These are phyloP conservation scores for Chlamydomonas sphaeroides DNA, from an alignment of 139 green algal species.

Conservation along the genomic window DNA sequence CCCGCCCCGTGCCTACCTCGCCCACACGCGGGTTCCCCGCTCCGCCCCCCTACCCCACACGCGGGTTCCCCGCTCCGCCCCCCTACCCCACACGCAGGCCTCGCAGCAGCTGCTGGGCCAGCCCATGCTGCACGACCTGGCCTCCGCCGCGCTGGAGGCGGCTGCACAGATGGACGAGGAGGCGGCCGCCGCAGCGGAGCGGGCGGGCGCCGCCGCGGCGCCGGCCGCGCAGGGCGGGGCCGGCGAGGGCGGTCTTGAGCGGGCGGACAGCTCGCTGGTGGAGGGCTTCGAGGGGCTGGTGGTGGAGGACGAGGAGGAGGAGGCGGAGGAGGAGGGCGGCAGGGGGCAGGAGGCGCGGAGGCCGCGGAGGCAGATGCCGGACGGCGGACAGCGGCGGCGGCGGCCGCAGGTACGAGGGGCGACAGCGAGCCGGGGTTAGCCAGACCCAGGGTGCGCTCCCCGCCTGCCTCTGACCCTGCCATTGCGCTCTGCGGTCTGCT, in stretches of 20 bases:
- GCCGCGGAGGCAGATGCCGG: background rate
- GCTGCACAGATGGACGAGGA: constrained; percentile 10
- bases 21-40: no score
- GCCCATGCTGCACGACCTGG: constrained; percentile 75
- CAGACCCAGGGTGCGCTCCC: no score
- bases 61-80: no score
- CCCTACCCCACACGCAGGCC: no score
- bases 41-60: no score
- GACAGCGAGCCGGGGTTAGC: no score
- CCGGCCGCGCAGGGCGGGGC: background rate
- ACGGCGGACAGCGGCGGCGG: no score
- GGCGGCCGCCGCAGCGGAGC: background rate
- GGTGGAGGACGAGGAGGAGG: constrained; percentile 23
- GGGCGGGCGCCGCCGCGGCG: background rate
- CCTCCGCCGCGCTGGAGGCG: constrained; percentile 44
- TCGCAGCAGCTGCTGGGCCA: constrained; percentile 56
- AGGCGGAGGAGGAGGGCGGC: constrained; percentile 7
- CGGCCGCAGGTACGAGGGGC: no score
- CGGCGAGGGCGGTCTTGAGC: background rate
- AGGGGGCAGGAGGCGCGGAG: background rate
- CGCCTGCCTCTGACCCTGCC: no score
- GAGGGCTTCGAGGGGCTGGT: constrained; percentile 36
- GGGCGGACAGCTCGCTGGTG: constrained; percentile 21
- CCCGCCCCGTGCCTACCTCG: no score
- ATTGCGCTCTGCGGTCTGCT: no score